These are phyloP conservation scores for Aegilops speltoides DNA, from an alignment of 176 grass and related monocot genomes.

Conservation along the genomic window DNA sequence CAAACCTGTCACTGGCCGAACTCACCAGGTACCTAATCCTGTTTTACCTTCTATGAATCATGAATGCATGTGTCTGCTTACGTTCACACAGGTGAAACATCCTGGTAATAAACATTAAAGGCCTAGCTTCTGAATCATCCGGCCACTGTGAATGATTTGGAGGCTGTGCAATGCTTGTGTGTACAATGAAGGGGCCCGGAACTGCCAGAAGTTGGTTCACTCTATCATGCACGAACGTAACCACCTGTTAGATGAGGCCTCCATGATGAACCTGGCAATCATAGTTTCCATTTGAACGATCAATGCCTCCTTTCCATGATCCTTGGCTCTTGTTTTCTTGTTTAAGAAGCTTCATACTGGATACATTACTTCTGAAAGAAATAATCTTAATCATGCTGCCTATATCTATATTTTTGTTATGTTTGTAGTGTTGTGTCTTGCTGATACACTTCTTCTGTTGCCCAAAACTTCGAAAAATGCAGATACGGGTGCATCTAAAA, in stretches of 20 bases:
- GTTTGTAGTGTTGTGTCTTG: slow-evolving; percentile 10
- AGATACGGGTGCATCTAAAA: slow-evolving; percentile 98
- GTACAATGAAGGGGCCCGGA: background rate
- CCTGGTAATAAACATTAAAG: background rate
- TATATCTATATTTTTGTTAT: background rate
- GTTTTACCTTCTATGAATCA: background rate
- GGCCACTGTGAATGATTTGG: background rate
- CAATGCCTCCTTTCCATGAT: background rate
- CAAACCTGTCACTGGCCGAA: slow-evolving; percentile 93
- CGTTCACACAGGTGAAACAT: background rate
- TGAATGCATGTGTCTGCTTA: background rate
- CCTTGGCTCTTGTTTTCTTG: background rate
- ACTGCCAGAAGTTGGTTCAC: background rate
- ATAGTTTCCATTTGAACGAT: background rate
- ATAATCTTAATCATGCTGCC: background rate
- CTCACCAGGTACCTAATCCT: slow-evolving; percentile 80
- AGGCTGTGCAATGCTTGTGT: background rate
- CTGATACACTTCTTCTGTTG: background rate
- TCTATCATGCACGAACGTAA: background rate
- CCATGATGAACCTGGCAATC: background rate
- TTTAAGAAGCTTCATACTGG: background rate
- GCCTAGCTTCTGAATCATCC: background rate
- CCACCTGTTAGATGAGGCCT: background rate
- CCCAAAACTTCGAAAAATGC: slow-evolving; percentile 26
- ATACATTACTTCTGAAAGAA: slow-evolving; percentile 9